These are phyloP conservation scores for Stromatinia cepivora DNA, from an alignment of 2,329 filamentous ascomycete genomes.

Conservation along the genomic window DNA sequence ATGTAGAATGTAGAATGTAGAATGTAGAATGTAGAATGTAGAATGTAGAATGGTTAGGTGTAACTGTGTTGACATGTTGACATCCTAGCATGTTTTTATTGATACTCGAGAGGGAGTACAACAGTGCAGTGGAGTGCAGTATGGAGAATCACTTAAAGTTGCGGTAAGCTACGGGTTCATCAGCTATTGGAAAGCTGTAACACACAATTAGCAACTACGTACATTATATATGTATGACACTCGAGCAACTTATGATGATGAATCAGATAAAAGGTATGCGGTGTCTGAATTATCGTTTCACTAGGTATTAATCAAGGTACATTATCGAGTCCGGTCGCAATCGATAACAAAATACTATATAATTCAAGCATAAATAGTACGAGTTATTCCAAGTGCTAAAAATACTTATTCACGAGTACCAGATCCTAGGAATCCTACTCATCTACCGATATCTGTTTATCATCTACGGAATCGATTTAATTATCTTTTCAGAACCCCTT, in stretches of 20 bases:
- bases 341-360: background rate
- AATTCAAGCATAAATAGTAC: too few relatives aligned
- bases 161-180: conserved; percentile 2
- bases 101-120: background rate
- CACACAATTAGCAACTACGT: too few relatives aligned
- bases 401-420: too few relatives aligned
- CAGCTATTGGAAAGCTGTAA: background rate
- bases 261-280: background rate
- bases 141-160: conserved; percentile 3
- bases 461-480: too few relatives aligned
- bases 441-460: too few relatives aligned
- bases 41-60: background rate
- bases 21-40: background rate
- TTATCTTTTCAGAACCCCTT: background rate
- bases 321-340: background rate
- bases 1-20: background rate
- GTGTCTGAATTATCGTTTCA: background rate
- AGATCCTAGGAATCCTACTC: too few relatives aligned
- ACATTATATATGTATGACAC: background rate
- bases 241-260: background rate
- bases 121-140: background rate
- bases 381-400: too few relatives aligned
- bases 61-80: background rate
- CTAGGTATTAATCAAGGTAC: too few relatives aligned
- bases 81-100: background rate